phyloP scores from a whole-genome alignment of 2,329 filamentous ascomycete genomes.

The Diaporthe vaccinii region DNA sequence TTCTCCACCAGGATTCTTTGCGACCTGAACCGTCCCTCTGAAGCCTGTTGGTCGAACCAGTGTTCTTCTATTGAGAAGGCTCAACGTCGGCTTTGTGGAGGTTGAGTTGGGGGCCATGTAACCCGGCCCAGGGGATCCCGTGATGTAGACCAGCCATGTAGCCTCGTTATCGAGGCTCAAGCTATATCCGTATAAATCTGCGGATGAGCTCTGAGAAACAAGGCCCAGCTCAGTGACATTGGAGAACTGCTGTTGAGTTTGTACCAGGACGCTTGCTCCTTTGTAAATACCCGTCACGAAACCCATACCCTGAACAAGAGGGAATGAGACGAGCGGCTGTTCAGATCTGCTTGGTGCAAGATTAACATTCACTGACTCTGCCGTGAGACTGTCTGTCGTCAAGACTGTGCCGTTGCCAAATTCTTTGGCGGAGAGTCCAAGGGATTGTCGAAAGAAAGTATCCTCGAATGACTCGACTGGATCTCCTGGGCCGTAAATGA shows the following conservation, averaged over 20 bases:
- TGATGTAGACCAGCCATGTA: neutral
- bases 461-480: constrained; percentile 4
- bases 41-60: neutral
- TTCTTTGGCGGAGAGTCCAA: neutral
- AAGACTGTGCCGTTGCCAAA: neutral
- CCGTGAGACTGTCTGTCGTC: neutral
- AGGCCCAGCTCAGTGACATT: neutral
- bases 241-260: neutral
- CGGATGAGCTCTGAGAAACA: neutral
- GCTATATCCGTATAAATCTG: neutral
- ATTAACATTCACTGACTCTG: neutral
- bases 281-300: neutral
- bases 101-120: neutral
- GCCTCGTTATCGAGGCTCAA: neutral
- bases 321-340: neutral
- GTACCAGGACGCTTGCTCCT: neutral
- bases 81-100: neutral
- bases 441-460: neutral
- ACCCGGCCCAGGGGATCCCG: neutral
- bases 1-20: neutral
- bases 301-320: neutral
- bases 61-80: neutral
- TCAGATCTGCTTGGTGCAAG: neutral
- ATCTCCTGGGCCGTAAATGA: neutral
- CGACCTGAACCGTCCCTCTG: neutral